Base-by-base conservation (phyloP, 306 rosid genomes). In the Purshia tridentata region DNA sequence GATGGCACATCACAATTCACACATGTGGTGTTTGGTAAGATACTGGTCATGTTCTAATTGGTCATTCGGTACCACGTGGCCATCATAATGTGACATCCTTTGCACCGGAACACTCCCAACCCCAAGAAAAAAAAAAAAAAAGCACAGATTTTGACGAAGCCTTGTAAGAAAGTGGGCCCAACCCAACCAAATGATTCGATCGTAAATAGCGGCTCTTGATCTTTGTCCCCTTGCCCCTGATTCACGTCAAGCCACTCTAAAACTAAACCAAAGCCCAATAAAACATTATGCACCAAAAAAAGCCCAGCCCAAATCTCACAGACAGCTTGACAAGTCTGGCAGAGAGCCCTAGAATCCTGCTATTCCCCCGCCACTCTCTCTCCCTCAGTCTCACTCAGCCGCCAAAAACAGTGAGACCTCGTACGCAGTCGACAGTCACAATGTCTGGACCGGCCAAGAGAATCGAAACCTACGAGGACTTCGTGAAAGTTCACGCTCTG, bases 381-480 rank as follows among this genome's bases (percentile, higher is more conserved):
- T 4, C 16, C n/a, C n/a, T n/a, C n/a, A n/a, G n/a, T 56, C 63
- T 53, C 52, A 16, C 29, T 14, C 55, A 20, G 75, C 75, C 75
- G 46, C 65, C 67, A 44, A 45, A 44, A 45, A 22, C 71, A 15
- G 37, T 46, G 61, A 41, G 16, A 53, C 37, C 74, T 10, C 15
- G 48, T 53, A 70, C 85, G 18, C 3, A 13, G 8, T 71, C 51
- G 6, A 54, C 72, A 70, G 81, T 76, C 47, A 61, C 78, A 56
- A 86, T 83, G 86, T 49, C 81, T 1, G 72, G 55, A 37, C 12
- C 69, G 23, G 51, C 70, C 10, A 72, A 65, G 55, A 83, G 84
- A 87, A 84, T 93, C 57, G 62, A 86, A 77, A 85, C 87, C 59
- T 91, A 77, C 85, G 88, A 88, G 8, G 97, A 89, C 83, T 93